A percentile compares a stretch with the other conserved stretches of the same genome.
These are phyloP conservation scores for Ceratocystis harringtonii DNA, from an alignment of 2,329 filamentous ascomycete species.

Conservation along the genomic window DNA sequence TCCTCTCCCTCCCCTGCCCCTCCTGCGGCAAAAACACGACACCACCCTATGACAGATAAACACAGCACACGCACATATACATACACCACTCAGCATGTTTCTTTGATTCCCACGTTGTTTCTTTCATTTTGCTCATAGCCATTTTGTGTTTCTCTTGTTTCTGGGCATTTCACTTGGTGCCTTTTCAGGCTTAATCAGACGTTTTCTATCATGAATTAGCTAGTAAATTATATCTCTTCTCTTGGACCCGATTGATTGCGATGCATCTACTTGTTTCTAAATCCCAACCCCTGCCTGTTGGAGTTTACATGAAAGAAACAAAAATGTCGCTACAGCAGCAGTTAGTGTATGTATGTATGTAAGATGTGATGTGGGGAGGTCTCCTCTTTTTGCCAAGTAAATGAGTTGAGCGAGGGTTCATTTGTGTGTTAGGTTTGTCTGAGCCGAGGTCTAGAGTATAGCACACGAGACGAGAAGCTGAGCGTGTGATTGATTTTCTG, in stretches of 20 bases:
- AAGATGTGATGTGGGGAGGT: too few species aligned
- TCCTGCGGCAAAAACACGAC: not conserved
- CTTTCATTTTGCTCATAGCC: not conserved
- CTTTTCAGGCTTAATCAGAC: not conserved
- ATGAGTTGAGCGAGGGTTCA: too few species aligned
- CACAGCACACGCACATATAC: constrained; percentile 2
- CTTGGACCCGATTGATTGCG: not conserved
- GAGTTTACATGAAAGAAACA: too few species aligned
- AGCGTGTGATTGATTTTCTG: not conserved
- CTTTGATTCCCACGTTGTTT: not conserved
- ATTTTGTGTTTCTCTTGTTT: not conserved
- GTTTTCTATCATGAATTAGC: not conserved
- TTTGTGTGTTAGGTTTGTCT: not conserved
- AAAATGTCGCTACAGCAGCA: too few species aligned
- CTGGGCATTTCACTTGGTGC: not conserved
- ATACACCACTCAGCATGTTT: constrained; percentile 1
- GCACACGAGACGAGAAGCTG: not conserved
- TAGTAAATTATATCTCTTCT: constrained; percentile 4
- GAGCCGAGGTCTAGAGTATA: not conserved
- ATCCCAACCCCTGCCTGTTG: too few species aligned
- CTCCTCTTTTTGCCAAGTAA: too few species aligned
- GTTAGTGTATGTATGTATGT: too few species aligned
- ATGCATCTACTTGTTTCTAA: not conserved
- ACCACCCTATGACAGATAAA: not conserved
- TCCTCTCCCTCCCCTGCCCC: not conserved